Conservation (phyloP, 2,329 filamentous ascomycete species). For the Waltergamsia citrina region DNA sequence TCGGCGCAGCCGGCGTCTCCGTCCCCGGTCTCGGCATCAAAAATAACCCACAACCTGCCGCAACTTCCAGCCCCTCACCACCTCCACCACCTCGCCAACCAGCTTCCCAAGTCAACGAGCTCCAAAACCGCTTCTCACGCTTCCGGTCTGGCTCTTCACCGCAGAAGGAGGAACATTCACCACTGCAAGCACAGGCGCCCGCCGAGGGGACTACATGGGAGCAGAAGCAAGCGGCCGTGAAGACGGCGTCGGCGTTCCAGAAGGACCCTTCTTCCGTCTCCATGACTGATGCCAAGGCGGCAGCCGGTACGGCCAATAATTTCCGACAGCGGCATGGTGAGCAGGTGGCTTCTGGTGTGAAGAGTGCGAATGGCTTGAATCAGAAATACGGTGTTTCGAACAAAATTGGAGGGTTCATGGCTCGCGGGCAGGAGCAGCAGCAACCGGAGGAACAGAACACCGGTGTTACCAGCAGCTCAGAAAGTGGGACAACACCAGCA, state of each 20-base stretch:
- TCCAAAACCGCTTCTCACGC: constrained; percentile 56
- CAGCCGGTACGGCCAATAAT: constrained; percentile 54
- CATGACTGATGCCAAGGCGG: constrained; percentile 44
- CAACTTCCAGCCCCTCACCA: constrained; percentile 14
- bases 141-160: too few relatives aligned
- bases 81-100: constrained; percentile 12
- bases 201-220: constrained; percentile 50
- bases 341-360: constrained; percentile 51
- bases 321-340: constrained; percentile 64
- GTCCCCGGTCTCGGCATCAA: constrained; percentile 73
- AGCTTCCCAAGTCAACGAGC: constrained; percentile 46
- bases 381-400: constrained; percentile 50
- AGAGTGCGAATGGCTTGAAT: constrained; percentile 46
- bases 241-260: constrained; percentile 48
- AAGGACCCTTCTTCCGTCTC: constrained; percentile 54
- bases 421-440: constrained; percentile 7
- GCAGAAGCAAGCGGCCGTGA: constrained; percentile 54
- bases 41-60: constrained; percentile 14
- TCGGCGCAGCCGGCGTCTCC: constrained; percentile 66
- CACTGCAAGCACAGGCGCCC: constrained; percentile 11
- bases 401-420: constrained; percentile 20
- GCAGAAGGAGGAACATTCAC: constrained; percentile 4
- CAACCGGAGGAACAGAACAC: constrained; percentile 3
- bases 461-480: not conserved
- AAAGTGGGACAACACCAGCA: not conserved